Evolutionary conservation across 805 yeast species (phyloP).

Genomic region (Groenewaldozyma tartarivorans): DNA sequence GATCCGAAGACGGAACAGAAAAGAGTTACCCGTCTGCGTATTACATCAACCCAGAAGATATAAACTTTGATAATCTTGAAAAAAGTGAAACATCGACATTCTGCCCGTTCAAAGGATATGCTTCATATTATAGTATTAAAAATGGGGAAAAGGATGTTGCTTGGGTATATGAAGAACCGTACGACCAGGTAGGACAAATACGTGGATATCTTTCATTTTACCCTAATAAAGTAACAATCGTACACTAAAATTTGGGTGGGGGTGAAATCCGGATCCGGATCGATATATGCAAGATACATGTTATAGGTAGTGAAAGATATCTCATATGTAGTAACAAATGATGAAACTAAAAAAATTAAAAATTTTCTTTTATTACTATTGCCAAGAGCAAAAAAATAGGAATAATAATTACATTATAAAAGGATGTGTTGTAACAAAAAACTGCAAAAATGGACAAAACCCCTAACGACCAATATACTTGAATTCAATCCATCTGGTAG

Average conservation of each 20-base stretch:
- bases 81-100: conserved; percentile 9
- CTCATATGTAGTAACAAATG: too few species aligned
- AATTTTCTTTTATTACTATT: not conserved
- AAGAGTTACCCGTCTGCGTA: conserved; percentile 7
- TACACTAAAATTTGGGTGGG: too few species aligned
- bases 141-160: conserved; percentile 11
- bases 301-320: not conserved
- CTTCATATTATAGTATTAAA: conserved; percentile 8
- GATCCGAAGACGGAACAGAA: conserved; percentile 4
- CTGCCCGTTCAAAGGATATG: conserved; percentile 15
- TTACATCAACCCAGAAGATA: conserved; percentile 9
- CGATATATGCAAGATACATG: too few species aligned
- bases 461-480: conserved; percentile 37
- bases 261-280: too few species aligned
- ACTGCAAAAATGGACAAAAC: not conserved
- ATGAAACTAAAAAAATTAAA: not conserved
- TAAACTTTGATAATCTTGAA: conserved; percentile 7
- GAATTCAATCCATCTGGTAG: conserved; percentile 54
- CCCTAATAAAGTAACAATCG: conserved; percentile 5
- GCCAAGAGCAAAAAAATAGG: not conserved
- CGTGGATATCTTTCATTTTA: conserved; percentile 10
- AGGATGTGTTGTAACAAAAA: not conserved
- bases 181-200: conserved; percentile 7
- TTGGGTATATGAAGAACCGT: conserved; percentile 12
- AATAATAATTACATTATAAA: not conserved